A percentile compares a stretch with the other conserved stretches of the same genome.
Evolutionary conservation across 2,329 filamentous ascomycete species (phyloP).

Genomic region (Fusarium tricinctum): DNA sequence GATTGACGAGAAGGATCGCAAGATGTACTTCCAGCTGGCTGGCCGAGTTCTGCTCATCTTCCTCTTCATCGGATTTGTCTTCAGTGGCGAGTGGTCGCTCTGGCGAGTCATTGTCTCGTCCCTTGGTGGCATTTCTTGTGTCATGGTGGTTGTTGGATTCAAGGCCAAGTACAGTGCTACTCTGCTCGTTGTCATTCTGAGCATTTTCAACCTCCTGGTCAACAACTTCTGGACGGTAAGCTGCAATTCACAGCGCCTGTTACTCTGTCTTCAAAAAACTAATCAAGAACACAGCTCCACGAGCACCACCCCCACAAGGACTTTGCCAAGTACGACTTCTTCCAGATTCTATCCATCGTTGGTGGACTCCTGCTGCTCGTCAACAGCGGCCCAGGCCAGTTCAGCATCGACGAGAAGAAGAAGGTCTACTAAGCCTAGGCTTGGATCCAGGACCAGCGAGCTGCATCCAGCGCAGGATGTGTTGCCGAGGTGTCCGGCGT

Average conservation of each 20-base stretch:
- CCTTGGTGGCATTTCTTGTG: conserved; percentile 88
- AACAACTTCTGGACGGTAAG: conserved; percentile 99
- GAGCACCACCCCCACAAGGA: conserved; percentile 99
- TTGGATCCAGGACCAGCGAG: conserved; percentile 9
- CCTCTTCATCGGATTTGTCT: conserved; percentile 96
- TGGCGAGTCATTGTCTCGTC: conserved; percentile 88
- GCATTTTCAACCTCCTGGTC: conserved; percentile 95
- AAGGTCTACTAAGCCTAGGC: conserved; percentile 86
- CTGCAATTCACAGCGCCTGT: conserved; percentile 5
- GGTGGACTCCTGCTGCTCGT: conserved; percentile 95
- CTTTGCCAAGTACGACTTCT: conserved; percentile 99
- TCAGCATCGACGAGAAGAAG: conserved; percentile 99
- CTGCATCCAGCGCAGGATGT: conserved; percentile 22
- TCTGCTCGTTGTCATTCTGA: conserved; percentile 93
- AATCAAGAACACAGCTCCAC: conserved; percentile 75
- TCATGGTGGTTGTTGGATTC: conserved; percentile 99
- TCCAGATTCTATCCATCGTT: conserved; percentile 99
- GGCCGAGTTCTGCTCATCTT: conserved; percentile 96
- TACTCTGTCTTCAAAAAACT: background rate
- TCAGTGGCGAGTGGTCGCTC: conserved; percentile 92
- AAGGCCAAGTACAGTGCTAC: conserved; percentile 99
- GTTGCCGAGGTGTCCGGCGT: conserved; percentile 42
- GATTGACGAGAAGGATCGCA: conserved; percentile 98
- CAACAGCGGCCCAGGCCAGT: conserved; percentile 97
- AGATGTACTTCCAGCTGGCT: conserved; percentile 99